phyloP scores from a whole-genome alignment of 139 green algal genomes.

The Gonium pectorale region DNA sequence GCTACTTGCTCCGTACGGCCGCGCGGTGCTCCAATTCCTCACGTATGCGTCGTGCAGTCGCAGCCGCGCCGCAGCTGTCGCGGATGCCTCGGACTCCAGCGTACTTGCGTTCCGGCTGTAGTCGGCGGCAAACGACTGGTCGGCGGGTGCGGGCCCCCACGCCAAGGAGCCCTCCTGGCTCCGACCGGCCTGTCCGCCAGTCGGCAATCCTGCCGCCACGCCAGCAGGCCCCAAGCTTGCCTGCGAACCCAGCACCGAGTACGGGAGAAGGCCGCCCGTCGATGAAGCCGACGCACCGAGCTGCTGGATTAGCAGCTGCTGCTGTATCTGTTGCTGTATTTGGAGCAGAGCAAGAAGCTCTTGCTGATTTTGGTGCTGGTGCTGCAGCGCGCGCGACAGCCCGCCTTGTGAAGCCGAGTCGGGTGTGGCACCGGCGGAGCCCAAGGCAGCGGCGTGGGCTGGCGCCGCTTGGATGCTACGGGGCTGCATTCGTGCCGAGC shows the following conservation, averaged over 20 bases:
- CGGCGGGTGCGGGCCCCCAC: background rate
- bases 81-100: background rate
- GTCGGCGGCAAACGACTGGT: background rate
- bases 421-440: background rate
- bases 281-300: background rate
- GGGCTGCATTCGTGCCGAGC: conserved; percentile 14
- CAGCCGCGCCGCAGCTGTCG: background rate
- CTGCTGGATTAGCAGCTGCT: conserved; percentile 8
- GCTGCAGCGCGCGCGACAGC: background rate
- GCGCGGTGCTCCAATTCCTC: no score
- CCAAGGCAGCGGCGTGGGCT: background rate
- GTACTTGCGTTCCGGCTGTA: background rate
- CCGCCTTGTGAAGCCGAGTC: background rate
- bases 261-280: background rate
- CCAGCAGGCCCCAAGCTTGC: background rate
- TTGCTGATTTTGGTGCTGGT: background rate
- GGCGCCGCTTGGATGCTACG: background rate
- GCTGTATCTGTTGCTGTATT: background rate
- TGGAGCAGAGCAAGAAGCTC: background rate
- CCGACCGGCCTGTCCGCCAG: background rate
- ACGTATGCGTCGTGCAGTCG: background rate
- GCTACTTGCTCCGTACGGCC: background rate
- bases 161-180: background rate
- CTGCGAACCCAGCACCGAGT: background rate
- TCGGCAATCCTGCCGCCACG: background rate